phyloP scores from a whole-genome alignment of 2,329 filamentous ascomycete species.

The Colletotrichum brevisporum region DNA sequence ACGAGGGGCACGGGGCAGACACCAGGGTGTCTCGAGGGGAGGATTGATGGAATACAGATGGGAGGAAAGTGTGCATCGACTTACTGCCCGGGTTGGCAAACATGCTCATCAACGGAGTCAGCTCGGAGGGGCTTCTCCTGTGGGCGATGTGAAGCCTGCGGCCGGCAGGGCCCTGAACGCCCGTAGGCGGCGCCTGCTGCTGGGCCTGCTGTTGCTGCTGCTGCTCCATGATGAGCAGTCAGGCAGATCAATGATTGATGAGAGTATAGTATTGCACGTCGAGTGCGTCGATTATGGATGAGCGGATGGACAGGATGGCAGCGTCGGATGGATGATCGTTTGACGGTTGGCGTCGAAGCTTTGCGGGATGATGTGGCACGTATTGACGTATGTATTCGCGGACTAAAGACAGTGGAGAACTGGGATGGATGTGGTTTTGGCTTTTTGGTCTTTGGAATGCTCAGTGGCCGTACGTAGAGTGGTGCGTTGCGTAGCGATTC shows the following conservation, averaged over 20 bases:
- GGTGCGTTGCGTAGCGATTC: slow-evolving; percentile 32
- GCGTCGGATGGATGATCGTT: slow-evolving; percentile 40
- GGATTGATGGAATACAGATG: neutral
- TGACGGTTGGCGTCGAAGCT: slow-evolving; percentile 32
- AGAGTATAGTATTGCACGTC: slow-evolving; percentile 59
- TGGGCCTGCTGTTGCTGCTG: slow-evolving; percentile 54
- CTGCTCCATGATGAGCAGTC: slow-evolving; percentile 71
- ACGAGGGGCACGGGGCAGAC: neutral
- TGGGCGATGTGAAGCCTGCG: slow-evolving; percentile 97
- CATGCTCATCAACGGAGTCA: slow-evolving; percentile 98
- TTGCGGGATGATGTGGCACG: slow-evolving; percentile 41
- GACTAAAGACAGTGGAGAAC: slow-evolving; percentile 42
- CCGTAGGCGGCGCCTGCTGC: slow-evolving; percentile 66
- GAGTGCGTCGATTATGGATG: slow-evolving; percentile 47
- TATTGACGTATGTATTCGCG: slow-evolving; percentile 41
- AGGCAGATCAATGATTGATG: slow-evolving; percentile 42
- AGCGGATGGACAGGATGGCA: slow-evolving; percentile 21
- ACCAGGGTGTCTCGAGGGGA: slow-evolving; percentile 17
- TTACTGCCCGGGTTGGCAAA: slow-evolving; percentile 76
- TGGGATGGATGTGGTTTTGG: slow-evolving; percentile 41
- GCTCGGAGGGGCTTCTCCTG: slow-evolving; percentile 94
- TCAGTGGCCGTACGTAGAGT: slow-evolving; percentile 22
- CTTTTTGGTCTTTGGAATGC: slow-evolving; percentile 29
- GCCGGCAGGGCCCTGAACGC: slow-evolving; percentile 81
- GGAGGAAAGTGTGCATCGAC: slow-evolving; percentile 48